A percentile compares a stretch with the other conserved stretches of the same genome.
Conservation (phyloP, 1,284 basidiomycete genomes). For the Leccinum angustisporum region DNA sequence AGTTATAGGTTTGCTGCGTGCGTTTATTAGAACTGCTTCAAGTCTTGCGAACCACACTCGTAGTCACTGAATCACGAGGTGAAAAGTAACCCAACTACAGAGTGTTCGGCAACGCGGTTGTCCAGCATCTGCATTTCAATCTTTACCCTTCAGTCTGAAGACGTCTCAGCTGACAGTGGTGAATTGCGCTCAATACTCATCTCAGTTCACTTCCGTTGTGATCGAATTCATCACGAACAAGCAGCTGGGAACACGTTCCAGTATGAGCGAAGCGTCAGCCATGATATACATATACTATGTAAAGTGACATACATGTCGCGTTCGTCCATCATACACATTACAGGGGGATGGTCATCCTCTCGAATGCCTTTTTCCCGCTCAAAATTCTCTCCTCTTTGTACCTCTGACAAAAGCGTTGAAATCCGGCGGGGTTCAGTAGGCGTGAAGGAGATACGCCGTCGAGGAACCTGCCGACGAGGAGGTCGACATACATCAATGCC, state of each 20-base stretch:
- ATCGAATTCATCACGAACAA: background rate
- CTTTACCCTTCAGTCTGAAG: too few relatives aligned
- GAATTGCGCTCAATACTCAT: too few relatives aligned
- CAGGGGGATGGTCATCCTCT: constrained; percentile 15
- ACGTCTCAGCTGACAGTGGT: too few relatives aligned
- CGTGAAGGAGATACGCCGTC: constrained; percentile 16
- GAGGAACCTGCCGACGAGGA: constrained; percentile 22
- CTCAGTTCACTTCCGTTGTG: too few relatives aligned
- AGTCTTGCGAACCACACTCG: background rate
- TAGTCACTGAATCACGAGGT: background rate
- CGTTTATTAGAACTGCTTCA: background rate
- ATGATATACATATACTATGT: background rate
- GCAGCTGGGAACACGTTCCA: background rate
- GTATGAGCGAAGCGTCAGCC: background rate
- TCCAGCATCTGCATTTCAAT: too few relatives aligned
- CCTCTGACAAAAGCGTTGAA: constrained; percentile 24
- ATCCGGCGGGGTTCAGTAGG: constrained; percentile 22
- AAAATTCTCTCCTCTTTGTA: constrained; percentile 22
- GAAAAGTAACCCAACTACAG: too few relatives aligned
- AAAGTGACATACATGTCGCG: background rate
- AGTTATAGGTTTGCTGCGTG: background rate
- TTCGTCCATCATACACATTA: constrained; percentile 5
- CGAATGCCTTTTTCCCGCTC: constrained; percentile 13
- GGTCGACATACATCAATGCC: constrained; percentile 26
- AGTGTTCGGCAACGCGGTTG: background rate